Conservation (phyloP, 2,329 filamentous ascomycete genomes). For the Cytospora paraplurivora region DNA sequence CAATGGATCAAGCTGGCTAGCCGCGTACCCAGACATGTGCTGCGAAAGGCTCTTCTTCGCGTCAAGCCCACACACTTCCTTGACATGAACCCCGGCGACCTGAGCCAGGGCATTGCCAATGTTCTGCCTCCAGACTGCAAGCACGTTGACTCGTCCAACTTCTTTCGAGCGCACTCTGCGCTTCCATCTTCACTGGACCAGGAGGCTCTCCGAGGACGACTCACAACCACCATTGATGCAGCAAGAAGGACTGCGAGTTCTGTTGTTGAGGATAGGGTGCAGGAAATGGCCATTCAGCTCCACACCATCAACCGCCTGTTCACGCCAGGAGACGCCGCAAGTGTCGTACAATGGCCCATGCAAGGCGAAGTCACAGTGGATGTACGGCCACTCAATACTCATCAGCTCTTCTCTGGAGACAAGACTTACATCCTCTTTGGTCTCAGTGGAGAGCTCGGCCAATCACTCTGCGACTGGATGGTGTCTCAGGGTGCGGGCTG, state of each 20-base stretch:
- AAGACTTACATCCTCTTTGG: conserved; percentile 40
- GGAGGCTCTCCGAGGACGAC: no score
- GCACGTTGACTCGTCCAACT: no score
- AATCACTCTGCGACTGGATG: conserved; percentile 45
- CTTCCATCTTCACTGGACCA: no score
- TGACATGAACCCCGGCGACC: not conserved
- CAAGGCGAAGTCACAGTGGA: not conserved
- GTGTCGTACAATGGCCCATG: conserved; percentile 3
- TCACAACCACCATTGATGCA: no score
- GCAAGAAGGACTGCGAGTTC: no score
- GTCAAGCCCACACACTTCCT: conserved; percentile 5
- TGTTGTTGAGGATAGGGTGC: not conserved
- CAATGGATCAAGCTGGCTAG: not conserved
- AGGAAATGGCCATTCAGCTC: not conserved
- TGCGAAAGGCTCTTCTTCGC: not conserved
- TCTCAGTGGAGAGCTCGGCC: conserved; percentile 39
- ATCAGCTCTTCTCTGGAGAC: conserved; percentile 30
- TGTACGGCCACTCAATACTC: conserved; percentile 7
- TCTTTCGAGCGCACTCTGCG: no score
- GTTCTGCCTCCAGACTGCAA: not conserved
- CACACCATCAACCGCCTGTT: not conserved
- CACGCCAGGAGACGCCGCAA: not conserved
- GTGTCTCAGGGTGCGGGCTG: conserved; percentile 40
- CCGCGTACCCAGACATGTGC: not conserved
- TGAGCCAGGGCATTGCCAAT: not conserved